These are phyloP conservation scores for Paraconiothyrium brasiliense DNA, from an alignment of 2,329 filamentous ascomycete species.

Conservation along the genomic window DNA sequence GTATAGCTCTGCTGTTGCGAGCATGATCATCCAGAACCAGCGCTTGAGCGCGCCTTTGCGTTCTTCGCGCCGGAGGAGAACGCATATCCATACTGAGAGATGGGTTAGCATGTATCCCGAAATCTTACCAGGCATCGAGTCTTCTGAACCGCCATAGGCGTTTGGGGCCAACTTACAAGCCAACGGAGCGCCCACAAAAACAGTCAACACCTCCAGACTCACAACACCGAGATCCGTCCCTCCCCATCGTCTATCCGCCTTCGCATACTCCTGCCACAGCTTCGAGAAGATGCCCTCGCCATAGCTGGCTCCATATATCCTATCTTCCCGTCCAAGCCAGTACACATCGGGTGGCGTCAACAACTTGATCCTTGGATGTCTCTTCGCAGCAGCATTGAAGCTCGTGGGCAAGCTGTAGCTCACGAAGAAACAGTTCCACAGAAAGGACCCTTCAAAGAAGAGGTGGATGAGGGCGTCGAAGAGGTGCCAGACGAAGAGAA, in stretches of 20 bases:
- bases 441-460: conserved; percentile 87
- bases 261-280: conserved; percentile 73
- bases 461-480: conserved; percentile 94
- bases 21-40: conserved; percentile 64
- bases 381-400: conserved; percentile 38
- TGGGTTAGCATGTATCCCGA: conserved; percentile 10
- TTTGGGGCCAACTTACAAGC: conserved; percentile 43
- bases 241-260: conserved; percentile 70
- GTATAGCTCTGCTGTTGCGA: conserved; percentile 72
- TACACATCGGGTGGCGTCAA: conserved; percentile 58
- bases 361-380: conserved; percentile 46
- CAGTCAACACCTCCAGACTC: conserved; percentile 68
- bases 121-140: background rate
- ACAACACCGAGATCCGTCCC: conserved; percentile 67
- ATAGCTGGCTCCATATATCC: conserved; percentile 69
- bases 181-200: conserved; percentile 66
- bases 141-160: background rate
- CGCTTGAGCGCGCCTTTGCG: conserved; percentile 49
- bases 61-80: conserved; percentile 55
- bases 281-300: conserved; percentile 62
- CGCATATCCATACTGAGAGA: conserved; percentile 61
- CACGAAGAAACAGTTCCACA: conserved; percentile 93
- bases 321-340: conserved; percentile 63
- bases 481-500: conserved; percentile 93
- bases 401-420: conserved; percentile 58